A percentile compares a stretch with the other conserved stretches of the same genome.
These are phyloP conservation scores for Jackrogersella minutella DNA, from an alignment of 495 filamentous ascomycete genomes.

Conservation along the genomic window DNA sequence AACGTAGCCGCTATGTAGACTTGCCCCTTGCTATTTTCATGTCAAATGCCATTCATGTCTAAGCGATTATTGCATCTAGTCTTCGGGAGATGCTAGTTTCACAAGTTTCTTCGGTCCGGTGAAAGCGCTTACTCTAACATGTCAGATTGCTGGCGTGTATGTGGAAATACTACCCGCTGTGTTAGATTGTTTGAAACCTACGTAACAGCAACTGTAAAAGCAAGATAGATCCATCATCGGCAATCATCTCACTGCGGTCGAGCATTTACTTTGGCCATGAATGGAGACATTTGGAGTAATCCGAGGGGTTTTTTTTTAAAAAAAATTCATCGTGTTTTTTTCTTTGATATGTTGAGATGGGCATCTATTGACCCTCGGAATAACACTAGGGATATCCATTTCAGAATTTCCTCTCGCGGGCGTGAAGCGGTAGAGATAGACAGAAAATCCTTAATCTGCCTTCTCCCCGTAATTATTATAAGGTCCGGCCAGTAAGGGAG, in stretches of 20 bases:
- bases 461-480: constrained; percentile 2
- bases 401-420: neutral
- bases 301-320: neutral
- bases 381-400: neutral
- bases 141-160: neutral
- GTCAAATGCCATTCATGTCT: neutral
- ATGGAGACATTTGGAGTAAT: neutral
- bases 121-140: constrained; percentile 13
- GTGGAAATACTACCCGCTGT: neutral
- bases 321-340: too few relatives aligned
- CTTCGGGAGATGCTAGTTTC: constrained; percentile 5
- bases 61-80: too few relatives aligned
- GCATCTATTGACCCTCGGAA: neutral
- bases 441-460: neutral
- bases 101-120: neutral
- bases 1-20: neutral
- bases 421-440: neutral
- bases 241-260: neutral
- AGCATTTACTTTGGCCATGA: neutral
- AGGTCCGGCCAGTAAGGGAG: neutral
- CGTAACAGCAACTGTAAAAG: neutral
- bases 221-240: neutral
- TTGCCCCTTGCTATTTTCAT: neutral
- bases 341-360: neutral
- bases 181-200: neutral